Evolutionary conservation across 2,329 filamentous ascomycete genomes (phyloP).

Genomic region (Chaetomiaceae sp.): DNA sequence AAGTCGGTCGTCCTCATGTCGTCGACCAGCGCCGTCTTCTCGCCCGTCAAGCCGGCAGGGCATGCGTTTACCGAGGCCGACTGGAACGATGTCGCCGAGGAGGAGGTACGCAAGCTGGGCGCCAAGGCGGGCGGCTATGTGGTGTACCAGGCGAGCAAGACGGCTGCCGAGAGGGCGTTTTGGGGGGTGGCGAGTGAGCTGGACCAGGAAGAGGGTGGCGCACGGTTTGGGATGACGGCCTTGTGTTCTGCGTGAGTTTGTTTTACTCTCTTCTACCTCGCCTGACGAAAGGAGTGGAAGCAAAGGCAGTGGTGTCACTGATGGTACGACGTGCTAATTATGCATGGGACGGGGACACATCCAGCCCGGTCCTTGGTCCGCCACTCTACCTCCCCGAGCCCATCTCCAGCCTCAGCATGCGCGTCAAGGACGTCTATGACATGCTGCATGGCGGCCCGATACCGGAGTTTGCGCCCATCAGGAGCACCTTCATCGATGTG

Average conservation of each 20-base stretch:
- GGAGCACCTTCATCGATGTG: constrained; percentile 21
- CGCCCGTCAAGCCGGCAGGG: neutral
- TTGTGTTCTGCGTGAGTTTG: constrained; percentile 16
- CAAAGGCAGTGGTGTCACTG: too few relatives aligned
- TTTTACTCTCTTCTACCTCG: neutral
- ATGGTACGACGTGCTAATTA: too few relatives aligned
- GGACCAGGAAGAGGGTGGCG: neutral
- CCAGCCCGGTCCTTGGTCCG: constrained; percentile 17
- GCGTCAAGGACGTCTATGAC: constrained; percentile 18
- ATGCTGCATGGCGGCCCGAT: constrained; percentile 16
- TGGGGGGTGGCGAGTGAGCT: too few relatives aligned
- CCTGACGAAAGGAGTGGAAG: too few relatives aligned
- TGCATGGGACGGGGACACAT: too few relatives aligned
- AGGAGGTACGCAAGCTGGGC: constrained; percentile 6
- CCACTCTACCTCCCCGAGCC: constrained; percentile 18
- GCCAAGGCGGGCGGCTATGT: constrained; percentile 12
- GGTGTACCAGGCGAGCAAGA: constrained; percentile 19
- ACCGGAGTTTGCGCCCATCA: constrained; percentile 14
- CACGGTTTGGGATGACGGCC: constrained; percentile 11
- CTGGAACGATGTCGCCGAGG: constrained; percentile 20
- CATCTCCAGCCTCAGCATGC: constrained; percentile 17
- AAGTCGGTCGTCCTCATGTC: constrained; percentile 18
- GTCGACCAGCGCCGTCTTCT: constrained; percentile 20
- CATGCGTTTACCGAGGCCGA: constrained; percentile 18
- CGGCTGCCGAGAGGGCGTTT: constrained; percentile 16